Conservation (phyloP, 371 early-diverging fungal genomes). For the Lichtheimia hyalospora region DNA sequence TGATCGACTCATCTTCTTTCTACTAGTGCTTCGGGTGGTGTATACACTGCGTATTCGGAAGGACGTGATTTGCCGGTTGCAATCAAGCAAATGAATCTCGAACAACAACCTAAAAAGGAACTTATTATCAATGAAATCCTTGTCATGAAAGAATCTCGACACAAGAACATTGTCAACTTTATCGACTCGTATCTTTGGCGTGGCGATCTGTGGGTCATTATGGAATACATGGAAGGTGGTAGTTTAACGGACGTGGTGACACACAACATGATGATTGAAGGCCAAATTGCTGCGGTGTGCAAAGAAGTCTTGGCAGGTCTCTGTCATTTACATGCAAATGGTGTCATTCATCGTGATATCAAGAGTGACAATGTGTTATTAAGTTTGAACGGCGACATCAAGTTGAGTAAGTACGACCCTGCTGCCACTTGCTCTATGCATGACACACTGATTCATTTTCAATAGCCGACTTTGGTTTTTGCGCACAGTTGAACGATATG, state of each 20-base stretch:
- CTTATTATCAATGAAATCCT: constrained; percentile 96
- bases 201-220: constrained; percentile 92
- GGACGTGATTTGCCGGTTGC: constrained; percentile 75
- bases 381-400: constrained; percentile 85
- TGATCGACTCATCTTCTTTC: constrained; percentile 3
- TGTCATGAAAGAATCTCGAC: constrained; percentile 89
- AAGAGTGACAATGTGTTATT: constrained; percentile 96
- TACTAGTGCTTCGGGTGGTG: constrained; percentile 89
- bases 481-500: constrained; percentile 85
- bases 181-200: constrained; percentile 90
- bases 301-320: constrained; percentile 89
- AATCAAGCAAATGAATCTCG: constrained; percentile 95
- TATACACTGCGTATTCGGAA: constrained; percentile 82
- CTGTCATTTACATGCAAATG: constrained; percentile 88
- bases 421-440: neutral
- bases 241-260: constrained; percentile 91
- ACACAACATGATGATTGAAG: constrained; percentile 91
- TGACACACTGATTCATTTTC: neutral
- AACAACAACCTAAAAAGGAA: constrained; percentile 95
- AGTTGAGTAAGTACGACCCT: constrained; percentile 68
- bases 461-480: constrained; percentile 93
- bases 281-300: constrained; percentile 92
- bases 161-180: constrained; percentile 96
- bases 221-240: constrained; percentile 99
- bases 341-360: constrained; percentile 97